These are phyloP conservation scores for Mycena chlorophos DNA, from an alignment of 768 basidiomycete species.

Conservation along the genomic window DNA sequence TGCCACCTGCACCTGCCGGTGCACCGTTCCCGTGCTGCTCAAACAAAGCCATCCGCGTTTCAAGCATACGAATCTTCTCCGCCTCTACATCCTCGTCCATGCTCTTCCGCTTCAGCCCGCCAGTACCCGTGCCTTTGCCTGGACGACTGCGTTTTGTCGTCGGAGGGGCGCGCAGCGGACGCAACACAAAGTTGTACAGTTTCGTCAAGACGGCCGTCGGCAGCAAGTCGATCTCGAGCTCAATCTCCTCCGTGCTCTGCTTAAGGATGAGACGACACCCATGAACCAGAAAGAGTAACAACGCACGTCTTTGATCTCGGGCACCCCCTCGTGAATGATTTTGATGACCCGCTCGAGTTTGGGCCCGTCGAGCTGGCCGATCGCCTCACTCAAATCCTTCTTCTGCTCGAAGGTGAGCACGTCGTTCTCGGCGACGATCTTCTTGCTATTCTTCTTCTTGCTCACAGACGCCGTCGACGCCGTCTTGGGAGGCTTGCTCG, in stretches of 20 bases:
- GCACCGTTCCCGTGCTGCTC: constrained; percentile 54
- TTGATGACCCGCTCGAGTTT: constrained; percentile 89
- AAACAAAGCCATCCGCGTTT: constrained; percentile 85
- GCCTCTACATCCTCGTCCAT: constrained; percentile 98
- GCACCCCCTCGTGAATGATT: constrained; percentile 92
- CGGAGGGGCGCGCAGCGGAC: constrained; percentile 68
- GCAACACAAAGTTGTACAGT: constrained; percentile 93
- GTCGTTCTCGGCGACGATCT: constrained; percentile 77
- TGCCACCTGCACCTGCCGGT: constrained; percentile 46
- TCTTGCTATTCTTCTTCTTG: constrained; percentile 59
- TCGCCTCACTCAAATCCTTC: constrained; percentile 96
- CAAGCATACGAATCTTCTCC: constrained; percentile 89
- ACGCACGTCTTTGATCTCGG: constrained; percentile 89
- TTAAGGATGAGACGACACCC: constrained; percentile 5
- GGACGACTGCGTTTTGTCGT: constrained; percentile 62
- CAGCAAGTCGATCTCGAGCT: constrained; percentile 93
- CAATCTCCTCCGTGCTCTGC: constrained; percentile 96
- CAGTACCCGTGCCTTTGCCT: constrained; percentile 83
- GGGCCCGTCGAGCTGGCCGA: constrained; percentile 76
- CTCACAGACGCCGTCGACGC: constrained; percentile 44
- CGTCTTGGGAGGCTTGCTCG: constrained; percentile 42
- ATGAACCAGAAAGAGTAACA: constrained; percentile 12
- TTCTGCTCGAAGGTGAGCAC: constrained; percentile 94
- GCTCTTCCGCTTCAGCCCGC: constrained; percentile 88
- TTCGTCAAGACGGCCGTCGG: constrained; percentile 86